Evolutionary conservation across 2,329 filamentous ascomycete genomes (phyloP).

Genomic region (Pyricularia grisea): DNA sequence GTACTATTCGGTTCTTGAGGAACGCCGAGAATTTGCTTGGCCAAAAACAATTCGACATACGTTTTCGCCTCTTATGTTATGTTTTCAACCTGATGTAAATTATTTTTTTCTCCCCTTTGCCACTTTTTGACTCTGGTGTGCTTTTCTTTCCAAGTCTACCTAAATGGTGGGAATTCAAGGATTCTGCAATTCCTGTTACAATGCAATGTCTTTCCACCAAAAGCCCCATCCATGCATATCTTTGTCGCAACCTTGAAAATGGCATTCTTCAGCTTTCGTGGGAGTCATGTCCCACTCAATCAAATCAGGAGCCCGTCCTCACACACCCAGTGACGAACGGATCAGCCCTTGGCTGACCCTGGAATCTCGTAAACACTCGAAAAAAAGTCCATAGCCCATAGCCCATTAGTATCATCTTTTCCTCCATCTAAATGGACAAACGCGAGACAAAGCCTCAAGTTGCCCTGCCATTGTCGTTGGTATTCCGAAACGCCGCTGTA

Average conservation of each 20-base stretch:
- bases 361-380: background rate
- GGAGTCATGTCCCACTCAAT: background rate
- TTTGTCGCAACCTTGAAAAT: background rate
- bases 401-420: background rate
- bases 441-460: background rate
- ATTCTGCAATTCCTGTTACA: background rate
- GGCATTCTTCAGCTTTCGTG: background rate
- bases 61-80: background rate
- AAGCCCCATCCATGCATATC: background rate
- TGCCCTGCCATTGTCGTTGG: background rate
- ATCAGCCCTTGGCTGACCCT: background rate
- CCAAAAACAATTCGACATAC: background rate
- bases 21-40: background rate
- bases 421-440: background rate
- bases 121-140: background rate
- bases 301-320: background rate
- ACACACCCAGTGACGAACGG: background rate
- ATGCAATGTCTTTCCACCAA: background rate
- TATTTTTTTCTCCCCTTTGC: background rate
- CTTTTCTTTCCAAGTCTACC: background rate
- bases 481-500: background rate
- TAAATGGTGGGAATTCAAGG: background rate
- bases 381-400: background rate
- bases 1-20: background rate
- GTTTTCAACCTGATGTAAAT: background rate